Conservation (phyloP, 139 green algal genomes). For the Closterium sp. region DNA sequence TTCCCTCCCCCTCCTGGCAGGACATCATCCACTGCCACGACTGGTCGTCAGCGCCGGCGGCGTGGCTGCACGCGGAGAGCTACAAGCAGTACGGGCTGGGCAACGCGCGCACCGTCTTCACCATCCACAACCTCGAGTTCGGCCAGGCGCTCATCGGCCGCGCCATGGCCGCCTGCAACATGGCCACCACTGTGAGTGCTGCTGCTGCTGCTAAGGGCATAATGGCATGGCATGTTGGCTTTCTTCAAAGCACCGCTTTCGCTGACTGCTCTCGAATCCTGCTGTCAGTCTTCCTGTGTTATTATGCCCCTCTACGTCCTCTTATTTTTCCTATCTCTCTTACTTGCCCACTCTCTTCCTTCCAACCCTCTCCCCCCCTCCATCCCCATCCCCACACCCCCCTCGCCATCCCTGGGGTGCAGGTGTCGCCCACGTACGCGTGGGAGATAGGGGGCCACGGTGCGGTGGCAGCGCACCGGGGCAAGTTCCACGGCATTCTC, state of each 20-base stretch:
- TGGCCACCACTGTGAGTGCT: constrained; percentile 54
- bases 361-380: no score
- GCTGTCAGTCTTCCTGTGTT: no score
- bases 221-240: no score
- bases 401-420: not conserved
- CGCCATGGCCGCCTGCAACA: constrained; percentile 54
- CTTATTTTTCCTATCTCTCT: no score
- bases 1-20: not conserved
- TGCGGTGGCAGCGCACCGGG: constrained; percentile 35
- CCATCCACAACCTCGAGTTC: constrained; percentile 70
- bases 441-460: constrained; percentile 49
- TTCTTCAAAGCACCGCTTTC: no score
- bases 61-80: constrained; percentile 67
- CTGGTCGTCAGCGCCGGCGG: constrained; percentile 58
- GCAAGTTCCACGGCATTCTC: constrained; percentile 59
- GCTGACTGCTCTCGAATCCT: no score
- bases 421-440: constrained; percentile 60
- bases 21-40: constrained; percentile 67
- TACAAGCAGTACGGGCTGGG: constrained; percentile 85
- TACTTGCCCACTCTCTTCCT: no score
- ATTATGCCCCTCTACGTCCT: no score
- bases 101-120: constrained; percentile 70
- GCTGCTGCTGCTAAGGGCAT: not conserved
- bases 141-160: constrained; percentile 74
- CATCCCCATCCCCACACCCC: no score